Evolutionary conservation across 352 stramenopile genomes (phyloP).

Genomic region (Pythium graminicola): DNA sequence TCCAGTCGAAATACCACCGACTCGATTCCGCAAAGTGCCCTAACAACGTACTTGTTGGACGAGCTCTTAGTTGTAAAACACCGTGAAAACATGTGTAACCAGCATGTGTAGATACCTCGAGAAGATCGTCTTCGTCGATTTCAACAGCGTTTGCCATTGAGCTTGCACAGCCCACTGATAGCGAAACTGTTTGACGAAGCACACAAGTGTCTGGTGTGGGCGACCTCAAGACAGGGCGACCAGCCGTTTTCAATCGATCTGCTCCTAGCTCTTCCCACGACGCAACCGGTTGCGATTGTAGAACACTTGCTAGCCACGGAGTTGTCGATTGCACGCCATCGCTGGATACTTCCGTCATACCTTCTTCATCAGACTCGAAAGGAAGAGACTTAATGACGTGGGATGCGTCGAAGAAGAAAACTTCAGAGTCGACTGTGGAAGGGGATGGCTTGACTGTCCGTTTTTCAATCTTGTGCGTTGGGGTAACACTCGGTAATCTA

Average conservation of each 20-base stretch:
- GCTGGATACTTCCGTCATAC: slow-evolving; percentile 16
- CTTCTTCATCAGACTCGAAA: slow-evolving; percentile 5
- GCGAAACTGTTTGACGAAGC: background rate
- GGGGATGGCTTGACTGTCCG: background rate
- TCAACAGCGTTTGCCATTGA: slow-evolving; percentile 35
- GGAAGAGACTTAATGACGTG: slow-evolving; percentile 18
- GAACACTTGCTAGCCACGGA: slow-evolving; percentile 1
- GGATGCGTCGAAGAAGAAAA: slow-evolving; percentile 39
- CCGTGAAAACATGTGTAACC: too few relatives aligned
- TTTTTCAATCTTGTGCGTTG: too few relatives aligned
- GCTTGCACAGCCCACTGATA: background rate
- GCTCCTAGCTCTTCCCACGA: slow-evolving; percentile 20
- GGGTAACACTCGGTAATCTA: too few relatives aligned
- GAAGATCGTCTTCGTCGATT: slow-evolving; percentile 25
- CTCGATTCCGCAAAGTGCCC: slow-evolving; percentile 53
- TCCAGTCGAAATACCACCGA: slow-evolving; percentile 50
- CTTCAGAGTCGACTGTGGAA: slow-evolving; percentile 19
- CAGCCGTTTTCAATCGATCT: background rate
- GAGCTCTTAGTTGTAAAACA: too few relatives aligned
- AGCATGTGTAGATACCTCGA: too few relatives aligned
- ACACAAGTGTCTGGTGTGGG: background rate
- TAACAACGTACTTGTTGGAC: slow-evolving; percentile 42
- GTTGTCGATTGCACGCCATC: background rate
- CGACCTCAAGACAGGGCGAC: background rate
- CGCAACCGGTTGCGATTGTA: background rate